phyloP scores from a whole-genome alignment of 2,329 filamentous ascomycete genomes.

The Didymella segeticola region DNA sequence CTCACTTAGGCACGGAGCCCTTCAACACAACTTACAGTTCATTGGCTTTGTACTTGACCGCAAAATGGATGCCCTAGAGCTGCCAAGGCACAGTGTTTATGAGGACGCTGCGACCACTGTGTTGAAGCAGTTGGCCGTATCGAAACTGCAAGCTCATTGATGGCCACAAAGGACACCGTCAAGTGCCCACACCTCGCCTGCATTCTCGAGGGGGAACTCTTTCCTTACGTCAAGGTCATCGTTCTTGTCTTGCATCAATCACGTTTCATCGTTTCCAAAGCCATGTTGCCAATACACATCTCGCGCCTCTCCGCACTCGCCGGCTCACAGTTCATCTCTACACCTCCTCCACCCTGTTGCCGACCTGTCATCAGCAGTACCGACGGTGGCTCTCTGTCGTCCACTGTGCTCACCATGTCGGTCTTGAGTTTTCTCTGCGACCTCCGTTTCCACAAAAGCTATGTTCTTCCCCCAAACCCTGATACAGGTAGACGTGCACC shows the following conservation, averaged over 20 bases:
- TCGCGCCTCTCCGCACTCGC: neutral
- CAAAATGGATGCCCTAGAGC: no score
- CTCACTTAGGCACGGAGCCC: no score
- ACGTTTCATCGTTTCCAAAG: neutral
- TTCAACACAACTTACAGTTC: no score
- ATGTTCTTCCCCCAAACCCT: slow-evolving; percentile 32
- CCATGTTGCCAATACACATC: neutral
- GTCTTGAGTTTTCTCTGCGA: slow-evolving; percentile 40
- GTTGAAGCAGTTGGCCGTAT: no score
- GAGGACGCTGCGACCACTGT: no score
- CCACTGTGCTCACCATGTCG: slow-evolving; percentile 17
- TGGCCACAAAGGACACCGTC: no score
- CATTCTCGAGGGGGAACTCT: neutral
- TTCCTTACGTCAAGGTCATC: neutral
- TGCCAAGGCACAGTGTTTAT: no score
- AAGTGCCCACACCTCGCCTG: neutral
- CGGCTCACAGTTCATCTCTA: neutral
- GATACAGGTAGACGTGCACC: slow-evolving; percentile 23
- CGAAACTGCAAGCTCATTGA: no score
- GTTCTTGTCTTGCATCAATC: neutral
- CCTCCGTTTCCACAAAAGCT: slow-evolving; percentile 35
- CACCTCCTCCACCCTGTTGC: neutral
- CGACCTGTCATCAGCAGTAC: neutral
- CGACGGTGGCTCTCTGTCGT: neutral
- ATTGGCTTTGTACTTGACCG: no score